A percentile compares a stretch with the other conserved stretches of the same genome.
phyloP scores from a whole-genome alignment of 495 filamentous ascomycete species.

The Aspergillus sparsus region DNA sequence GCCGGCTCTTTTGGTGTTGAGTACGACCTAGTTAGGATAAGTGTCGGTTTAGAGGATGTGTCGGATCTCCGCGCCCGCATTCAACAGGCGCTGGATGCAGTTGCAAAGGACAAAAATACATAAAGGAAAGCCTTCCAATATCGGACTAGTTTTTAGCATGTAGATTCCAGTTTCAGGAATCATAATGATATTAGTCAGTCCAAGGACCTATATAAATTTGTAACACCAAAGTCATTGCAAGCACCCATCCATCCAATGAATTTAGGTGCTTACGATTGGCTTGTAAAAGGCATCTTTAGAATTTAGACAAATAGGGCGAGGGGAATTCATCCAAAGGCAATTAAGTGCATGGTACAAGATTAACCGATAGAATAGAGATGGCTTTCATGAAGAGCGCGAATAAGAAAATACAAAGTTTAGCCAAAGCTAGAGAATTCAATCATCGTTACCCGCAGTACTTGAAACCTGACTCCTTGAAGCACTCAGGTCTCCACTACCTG shows the following conservation, averaged over 20 bases:
- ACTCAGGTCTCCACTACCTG: slow-evolving; percentile 16
- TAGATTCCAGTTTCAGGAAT: too few relatives aligned
- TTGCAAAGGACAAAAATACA: slow-evolving; percentile 28
- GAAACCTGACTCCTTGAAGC: slow-evolving; percentile 9
- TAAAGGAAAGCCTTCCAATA: neutral
- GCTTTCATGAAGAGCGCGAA: neutral
- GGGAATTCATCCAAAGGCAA: too few relatives aligned
- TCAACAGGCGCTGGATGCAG: slow-evolving; percentile 50
- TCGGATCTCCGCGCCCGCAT: slow-evolving; percentile 56
- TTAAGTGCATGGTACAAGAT: slow-evolving; percentile 21
- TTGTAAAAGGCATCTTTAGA: too few relatives aligned
- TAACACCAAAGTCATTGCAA: too few relatives aligned
- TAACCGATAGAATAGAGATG: neutral
- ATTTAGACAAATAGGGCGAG: too few relatives aligned
- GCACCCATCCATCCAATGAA: too few relatives aligned
- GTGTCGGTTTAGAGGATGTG: slow-evolving; percentile 84
- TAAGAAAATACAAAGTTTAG: neutral
- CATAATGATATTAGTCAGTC: too few relatives aligned
- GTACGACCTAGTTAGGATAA: slow-evolving; percentile 76
- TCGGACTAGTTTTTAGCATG: too few relatives aligned
- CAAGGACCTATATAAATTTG: too few relatives aligned
- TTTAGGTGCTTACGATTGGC: too few relatives aligned
- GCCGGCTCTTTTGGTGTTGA: slow-evolving; percentile 78
- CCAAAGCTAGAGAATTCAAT: neutral
- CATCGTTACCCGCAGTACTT: slow-evolving; percentile 8